Conservation (phyloP, 2,329 filamentous ascomycete species). For the Xylariaceae sp. region DNA sequence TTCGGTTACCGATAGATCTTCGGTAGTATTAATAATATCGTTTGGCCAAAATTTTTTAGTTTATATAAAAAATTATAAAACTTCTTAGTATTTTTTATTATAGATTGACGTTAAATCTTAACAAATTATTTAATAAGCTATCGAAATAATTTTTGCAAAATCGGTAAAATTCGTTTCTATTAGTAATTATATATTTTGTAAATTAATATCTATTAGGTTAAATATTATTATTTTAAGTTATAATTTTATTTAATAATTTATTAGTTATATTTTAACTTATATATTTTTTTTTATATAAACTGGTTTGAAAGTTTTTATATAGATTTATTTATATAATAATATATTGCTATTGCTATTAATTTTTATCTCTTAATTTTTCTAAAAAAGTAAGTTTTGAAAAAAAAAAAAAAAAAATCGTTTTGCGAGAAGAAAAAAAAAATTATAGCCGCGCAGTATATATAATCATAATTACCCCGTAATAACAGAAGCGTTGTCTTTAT, state of each 20-base stretch:
- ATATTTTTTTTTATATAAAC: not conserved
- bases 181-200: not conserved
- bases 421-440: too few relatives aligned
- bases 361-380: too few relatives aligned
- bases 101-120: not conserved
- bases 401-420: too few relatives aligned
- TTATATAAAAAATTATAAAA: not conserved
- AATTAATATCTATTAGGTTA: not conserved
- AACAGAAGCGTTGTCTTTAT: too few relatives aligned
- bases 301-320: too few relatives aligned
- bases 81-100: not conserved
- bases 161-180: not conserved
- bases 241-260: not conserved
- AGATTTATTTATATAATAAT: too few relatives aligned
- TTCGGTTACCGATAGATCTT: not conserved
- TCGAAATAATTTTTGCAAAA: not conserved
- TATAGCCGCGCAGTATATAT: too few relatives aligned
- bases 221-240: not conserved
- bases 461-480: too few relatives aligned
- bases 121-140: not conserved
- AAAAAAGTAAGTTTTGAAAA: too few relatives aligned
- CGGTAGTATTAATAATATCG: not conserved
- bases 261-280: not conserved
- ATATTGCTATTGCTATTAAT: too few relatives aligned
- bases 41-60: not conserved